phyloP scores from a whole-genome alignment of 1,284 basidiomycete species.

The Apiotrichum montevideense region DNA sequence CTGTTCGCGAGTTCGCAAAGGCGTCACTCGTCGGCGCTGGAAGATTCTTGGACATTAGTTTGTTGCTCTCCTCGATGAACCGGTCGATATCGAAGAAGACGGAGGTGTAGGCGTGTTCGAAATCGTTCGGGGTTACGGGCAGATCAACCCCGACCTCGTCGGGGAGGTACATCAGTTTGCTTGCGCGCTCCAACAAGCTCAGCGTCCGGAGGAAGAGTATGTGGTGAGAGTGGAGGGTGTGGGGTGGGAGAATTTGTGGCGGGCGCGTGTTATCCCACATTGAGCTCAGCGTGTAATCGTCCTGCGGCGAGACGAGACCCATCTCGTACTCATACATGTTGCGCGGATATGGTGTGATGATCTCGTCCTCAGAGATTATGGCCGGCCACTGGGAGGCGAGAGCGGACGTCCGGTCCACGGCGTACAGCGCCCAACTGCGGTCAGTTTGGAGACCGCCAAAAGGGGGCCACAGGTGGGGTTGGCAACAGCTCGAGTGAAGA shows the following conservation, averaged over 20 bases:
- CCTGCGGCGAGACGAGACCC: slow-evolving; percentile 25
- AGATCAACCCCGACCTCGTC: slow-evolving; percentile 20
- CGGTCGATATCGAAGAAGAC: slow-evolving; percentile 21
- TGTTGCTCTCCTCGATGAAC: slow-evolving; percentile 15
- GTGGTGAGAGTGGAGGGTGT: slow-evolving; percentile 21
- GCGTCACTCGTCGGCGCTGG: background rate
- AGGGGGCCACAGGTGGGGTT: no score
- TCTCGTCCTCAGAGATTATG: slow-evolving; percentile 26
- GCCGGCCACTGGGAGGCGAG: slow-evolving; percentile 32
- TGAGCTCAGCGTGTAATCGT: slow-evolving; percentile 24
- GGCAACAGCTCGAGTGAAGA: no score
- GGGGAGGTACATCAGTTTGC: slow-evolving; percentile 36
- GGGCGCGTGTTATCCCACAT: slow-evolving; percentile 15
- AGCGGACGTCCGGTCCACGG: slow-evolving; percentile 26
- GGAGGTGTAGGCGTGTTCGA: background rate
- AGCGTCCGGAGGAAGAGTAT: slow-evolving; percentile 28
- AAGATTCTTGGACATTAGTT: background rate
- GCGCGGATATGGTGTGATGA: slow-evolving; percentile 35
- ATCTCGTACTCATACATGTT: slow-evolving; percentile 39
- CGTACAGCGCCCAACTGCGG: slow-evolving; percentile 33
- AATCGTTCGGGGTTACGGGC: background rate
- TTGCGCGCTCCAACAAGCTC: slow-evolving; percentile 29
- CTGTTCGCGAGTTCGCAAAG: slow-evolving; percentile 4
- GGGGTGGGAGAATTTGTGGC: slow-evolving; percentile 10
- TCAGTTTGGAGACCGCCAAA: background rate